Percentiles rank a stretch among this genome's conserved stretches.
These are phyloP conservation scores for Cryptomeria japonica DNA, from an alignment of 75 land plant genomes.

Conservation along the genomic window DNA sequence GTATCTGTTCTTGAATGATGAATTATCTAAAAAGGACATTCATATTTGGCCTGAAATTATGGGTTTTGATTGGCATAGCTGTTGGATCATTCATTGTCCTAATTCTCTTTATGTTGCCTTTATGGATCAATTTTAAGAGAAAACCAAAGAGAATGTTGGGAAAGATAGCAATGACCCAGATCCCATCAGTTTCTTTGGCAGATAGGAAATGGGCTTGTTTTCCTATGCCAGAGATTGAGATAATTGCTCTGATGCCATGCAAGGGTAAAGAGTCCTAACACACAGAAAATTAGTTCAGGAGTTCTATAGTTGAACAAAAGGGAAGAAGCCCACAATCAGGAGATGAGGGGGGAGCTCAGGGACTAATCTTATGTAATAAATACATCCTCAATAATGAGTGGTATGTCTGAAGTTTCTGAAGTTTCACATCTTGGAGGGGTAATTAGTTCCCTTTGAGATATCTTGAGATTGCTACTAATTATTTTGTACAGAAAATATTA, in stretches of 20 bases:
- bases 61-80: too few relatives aligned
- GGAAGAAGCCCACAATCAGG: constrained; percentile 44
- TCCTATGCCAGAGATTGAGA: constrained; percentile 56
- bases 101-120: too few relatives aligned
- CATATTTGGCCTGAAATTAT: too few relatives aligned
- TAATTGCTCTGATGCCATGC: constrained; percentile 27
- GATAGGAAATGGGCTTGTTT: constrained; percentile 40
- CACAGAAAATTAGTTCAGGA: too few relatives aligned
- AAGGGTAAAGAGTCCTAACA: too few relatives aligned
- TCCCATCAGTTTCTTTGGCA: constrained; percentile 45
- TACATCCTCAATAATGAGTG: constrained; percentile 48
- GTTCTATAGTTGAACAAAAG: constrained; percentile 39
- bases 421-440: constrained; percentile 78
- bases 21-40: too few relatives aligned
- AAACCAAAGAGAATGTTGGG: neutral
- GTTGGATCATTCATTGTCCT: too few relatives aligned
- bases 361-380: constrained; percentile 31
- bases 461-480: too few relatives aligned
- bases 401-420: constrained; percentile 60
- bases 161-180: constrained; percentile 22
- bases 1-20: too few relatives aligned
- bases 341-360: constrained; percentile 51
- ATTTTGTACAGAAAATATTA: too few relatives aligned
- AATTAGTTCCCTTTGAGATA: constrained; percentile 86
- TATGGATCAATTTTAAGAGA: too few relatives aligned